A percentile compares a stretch with the other conserved stretches of the same genome.
Conservation (phyloP, 345 rosid species). For the Angophora floribunda region DNA sequence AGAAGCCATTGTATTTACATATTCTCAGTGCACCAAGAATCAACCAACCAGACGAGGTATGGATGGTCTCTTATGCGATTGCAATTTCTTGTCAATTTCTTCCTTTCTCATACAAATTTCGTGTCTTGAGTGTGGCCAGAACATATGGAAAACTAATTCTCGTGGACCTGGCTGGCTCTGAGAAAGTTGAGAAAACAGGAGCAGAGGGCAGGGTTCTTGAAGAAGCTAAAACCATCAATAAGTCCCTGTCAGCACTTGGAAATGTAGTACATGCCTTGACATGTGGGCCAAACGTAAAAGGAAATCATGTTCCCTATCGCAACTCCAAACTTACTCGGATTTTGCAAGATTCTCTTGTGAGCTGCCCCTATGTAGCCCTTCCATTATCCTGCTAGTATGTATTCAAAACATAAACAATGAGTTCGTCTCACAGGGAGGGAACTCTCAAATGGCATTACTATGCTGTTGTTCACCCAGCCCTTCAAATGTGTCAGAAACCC, state of each 20-base stretch:
- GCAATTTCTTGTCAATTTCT: not conserved
- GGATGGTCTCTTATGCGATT: not conserved
- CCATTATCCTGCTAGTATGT: not conserved
- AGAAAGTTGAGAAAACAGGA: conserved; percentile 92
- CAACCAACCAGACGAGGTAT: conserved; percentile 45
- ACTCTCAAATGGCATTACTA: conserved; percentile 65
- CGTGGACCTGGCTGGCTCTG: conserved; percentile 95
- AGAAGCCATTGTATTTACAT: conserved; percentile 82
- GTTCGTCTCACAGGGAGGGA: conserved; percentile 54
- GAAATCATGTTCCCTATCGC: conserved; percentile 68
- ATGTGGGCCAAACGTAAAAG: conserved; percentile 50
- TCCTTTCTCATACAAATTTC: not conserved
- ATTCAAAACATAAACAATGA: not conserved
- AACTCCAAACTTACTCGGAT: conserved; percentile 94
- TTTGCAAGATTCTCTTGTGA: conserved; percentile 78
- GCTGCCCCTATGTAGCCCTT: conserved; percentile 4
- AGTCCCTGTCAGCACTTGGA: conserved; percentile 86
- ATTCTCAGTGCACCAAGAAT: conserved; percentile 53
- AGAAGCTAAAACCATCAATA: conserved; percentile 90
- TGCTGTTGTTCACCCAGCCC: conserved; percentile 93
- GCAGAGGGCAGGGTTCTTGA: conserved; percentile 92
- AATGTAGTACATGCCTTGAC: conserved; percentile 86
- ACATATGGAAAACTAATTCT: conserved; percentile 71
- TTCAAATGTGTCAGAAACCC: conserved; percentile 71
- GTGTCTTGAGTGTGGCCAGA: conserved; percentile 18